Base-by-base conservation (phyloP, 2,329 filamentous ascomycete genomes). In the Aspergillus sp. region DNA sequence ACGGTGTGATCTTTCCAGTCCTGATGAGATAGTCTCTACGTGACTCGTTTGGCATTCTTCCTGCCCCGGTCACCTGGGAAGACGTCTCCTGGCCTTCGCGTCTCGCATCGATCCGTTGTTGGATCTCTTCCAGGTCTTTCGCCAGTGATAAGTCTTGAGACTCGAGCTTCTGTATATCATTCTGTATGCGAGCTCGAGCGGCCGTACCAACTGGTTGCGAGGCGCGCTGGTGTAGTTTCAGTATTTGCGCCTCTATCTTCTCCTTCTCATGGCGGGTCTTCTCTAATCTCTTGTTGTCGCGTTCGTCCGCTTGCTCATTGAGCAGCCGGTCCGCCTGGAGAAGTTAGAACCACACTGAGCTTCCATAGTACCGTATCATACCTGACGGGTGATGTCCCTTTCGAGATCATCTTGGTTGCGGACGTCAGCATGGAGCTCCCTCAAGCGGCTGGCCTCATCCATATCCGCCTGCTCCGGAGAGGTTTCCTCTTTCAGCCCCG, bases 1-100 rank as follows among this genome's bases (percentile, higher is more conserved):
- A 98, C 0, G 93, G 93, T 0, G 93, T 98, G 57, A 98, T 97
- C 70, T 97, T 97, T 52, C 93, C 93, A 0, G 91, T 98, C 23
- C 93, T 83, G 43, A 98, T 93, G 42, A 98, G 79, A 64, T 87
- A 98, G 42, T 95, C 90, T 44, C 90, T 82, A 51, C 88, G 83
- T 20, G 81, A 89, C 71, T 97, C 93, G 51, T 87, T 87, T 1
- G 87, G 83, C 48, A 91, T 70, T 46, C 81, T 82, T 49, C 70
- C 73, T 4, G 68, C 59, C 22, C 74, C 70, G 45, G 73, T 69
- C 12, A 64, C 61, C 27, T 73, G 68, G 1, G 72, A 67, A 9
- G 71, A 72, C 3, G 15, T 12, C 41, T 73, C 71, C 30, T 73
- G 74, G n/a, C 77, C 75, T 49, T 79, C 72, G 49, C 86, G 83